A percentile compares a stretch with the other conserved stretches of the same genome.
Evolutionary conservation across 1,284 basidiomycete genomes (phyloP).

Genomic region (Pholiota adiposa): DNA sequence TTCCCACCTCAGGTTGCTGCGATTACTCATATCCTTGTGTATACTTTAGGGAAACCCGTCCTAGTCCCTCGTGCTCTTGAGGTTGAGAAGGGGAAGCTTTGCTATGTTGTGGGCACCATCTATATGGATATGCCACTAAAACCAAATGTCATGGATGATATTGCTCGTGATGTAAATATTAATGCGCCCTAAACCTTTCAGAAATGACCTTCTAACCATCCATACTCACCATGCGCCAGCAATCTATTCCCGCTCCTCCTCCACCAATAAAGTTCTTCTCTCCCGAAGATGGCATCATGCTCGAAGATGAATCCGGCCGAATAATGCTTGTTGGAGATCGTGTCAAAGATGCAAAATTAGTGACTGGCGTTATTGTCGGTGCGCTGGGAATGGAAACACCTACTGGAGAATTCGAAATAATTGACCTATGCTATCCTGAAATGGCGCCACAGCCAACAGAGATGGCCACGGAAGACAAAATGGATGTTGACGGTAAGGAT

Average conservation of each 20-base stretch:
- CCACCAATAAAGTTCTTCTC: constrained; percentile 78
- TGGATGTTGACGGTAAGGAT: constrained; percentile 53
- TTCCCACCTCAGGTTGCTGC: not conserved
- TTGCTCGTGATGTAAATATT: constrained; percentile 80
- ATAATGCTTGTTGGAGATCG: constrained; percentile 85
- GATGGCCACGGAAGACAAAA: constrained; percentile 35
- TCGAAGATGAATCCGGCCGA: constrained; percentile 96
- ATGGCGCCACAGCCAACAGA: constrained; percentile 67
- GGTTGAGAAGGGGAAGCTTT: constrained; percentile 82
- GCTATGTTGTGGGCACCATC: constrained; percentile 92
- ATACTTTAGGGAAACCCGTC: constrained; percentile 63
- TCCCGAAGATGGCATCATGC: constrained; percentile 79
- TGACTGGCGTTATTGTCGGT: constrained; percentile 91
- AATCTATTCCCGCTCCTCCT: constrained; percentile 87
- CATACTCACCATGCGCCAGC: constrained; percentile 55
- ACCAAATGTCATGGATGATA: constrained; percentile 95
- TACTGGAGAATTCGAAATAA: constrained; percentile 91
- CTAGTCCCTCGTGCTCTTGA: constrained; percentile 89
- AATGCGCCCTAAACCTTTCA: not conserved
- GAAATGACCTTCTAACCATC: not conserved
- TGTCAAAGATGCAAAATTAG: constrained; percentile 59
- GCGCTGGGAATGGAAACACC: constrained; percentile 90
- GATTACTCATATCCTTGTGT: not conserved
- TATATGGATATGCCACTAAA: constrained; percentile 99
- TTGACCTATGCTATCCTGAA: constrained; percentile 88